Conservation (phyloP, 2,329 filamentous ascomycete genomes). For the Penicillium brevicompactum region DNA sequence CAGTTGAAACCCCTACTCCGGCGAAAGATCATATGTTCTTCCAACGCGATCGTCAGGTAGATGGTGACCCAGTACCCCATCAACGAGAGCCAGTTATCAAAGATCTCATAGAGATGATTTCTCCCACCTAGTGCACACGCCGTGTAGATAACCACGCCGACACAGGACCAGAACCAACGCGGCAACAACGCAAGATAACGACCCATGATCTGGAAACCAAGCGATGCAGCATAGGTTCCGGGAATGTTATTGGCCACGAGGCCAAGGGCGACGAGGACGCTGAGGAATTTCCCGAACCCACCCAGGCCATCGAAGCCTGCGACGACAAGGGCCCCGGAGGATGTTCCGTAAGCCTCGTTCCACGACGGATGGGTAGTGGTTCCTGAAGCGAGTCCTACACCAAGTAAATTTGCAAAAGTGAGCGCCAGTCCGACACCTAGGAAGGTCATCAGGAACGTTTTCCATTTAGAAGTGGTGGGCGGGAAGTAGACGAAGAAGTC, state of each 20-base stretch:
- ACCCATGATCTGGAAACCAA: slow-evolving; percentile 40
- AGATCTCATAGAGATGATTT: slow-evolving; percentile 39
- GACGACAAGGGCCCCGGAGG: slow-evolving; percentile 36
- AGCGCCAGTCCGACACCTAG: slow-evolving; percentile 30
- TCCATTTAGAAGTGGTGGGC: slow-evolving; percentile 16
- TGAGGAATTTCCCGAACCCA: slow-evolving; percentile 39
- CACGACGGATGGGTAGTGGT: slow-evolving; percentile 29
- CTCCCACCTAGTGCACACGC: slow-evolving; percentile 40
- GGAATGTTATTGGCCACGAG: slow-evolving; percentile 42
- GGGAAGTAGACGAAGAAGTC: slow-evolving; percentile 43
- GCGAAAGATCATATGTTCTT: slow-evolving; percentile 44
- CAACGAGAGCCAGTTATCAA: slow-evolving; percentile 42
- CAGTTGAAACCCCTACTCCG: slow-evolving; percentile 38
- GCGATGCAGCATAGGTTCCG: slow-evolving; percentile 38
- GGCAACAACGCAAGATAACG: slow-evolving; percentile 33
- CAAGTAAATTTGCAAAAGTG: slow-evolving; percentile 32
- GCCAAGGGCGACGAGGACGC: slow-evolving; percentile 39
- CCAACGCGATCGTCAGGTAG: slow-evolving; percentile 38
- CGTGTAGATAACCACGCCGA: slow-evolving; percentile 39
- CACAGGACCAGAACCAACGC: slow-evolving; percentile 39
- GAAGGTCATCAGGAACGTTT: slow-evolving; percentile 35
- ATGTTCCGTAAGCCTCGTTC: slow-evolving; percentile 20
- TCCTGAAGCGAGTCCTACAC: slow-evolving; percentile 37
- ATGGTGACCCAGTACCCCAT: slow-evolving; percentile 45
- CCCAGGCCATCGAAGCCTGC: slow-evolving; percentile 34